Evolutionary conservation across 2,329 filamentous ascomycete species (phyloP), one percentile per base, ranked within the genome.

Genomic region (Leptodontidium sp.): DNA sequence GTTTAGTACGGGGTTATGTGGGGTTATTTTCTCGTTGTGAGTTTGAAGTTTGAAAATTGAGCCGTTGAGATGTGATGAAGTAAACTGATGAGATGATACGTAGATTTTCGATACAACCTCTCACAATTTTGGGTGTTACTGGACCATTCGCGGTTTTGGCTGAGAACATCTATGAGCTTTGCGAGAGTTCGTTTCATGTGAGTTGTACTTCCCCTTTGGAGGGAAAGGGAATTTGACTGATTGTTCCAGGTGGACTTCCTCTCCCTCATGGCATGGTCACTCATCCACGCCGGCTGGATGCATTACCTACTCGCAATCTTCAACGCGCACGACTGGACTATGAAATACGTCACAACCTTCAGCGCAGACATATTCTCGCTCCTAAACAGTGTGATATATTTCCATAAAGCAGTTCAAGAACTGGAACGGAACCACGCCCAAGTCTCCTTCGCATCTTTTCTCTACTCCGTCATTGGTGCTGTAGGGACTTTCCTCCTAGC

Each of bases 241-340:
- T 14, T 26, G 52, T n/a, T 17, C 15, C 67, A 86, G 82, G 84
- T 89, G 62, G 81, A 86, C 24, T 91, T 90, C 75, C 80, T 91
- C n/a, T 84, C 86, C 1, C 86, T 91, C 76, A 91, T 91, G 87
- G 87, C 89, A 1, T 91, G 88, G 88, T 85, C 87, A 2, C 82
- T 90, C 45, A 88, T 91, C 63, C 88, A 91, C 75, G 82, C 88
- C 7, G 86, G 83, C 8, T 91, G 89, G 89, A 86, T 91, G 83
- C 87, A 90, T 75, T 86, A 85, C 72, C 78, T 90, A 2, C 81
- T 91, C 14, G 88, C 88, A 65, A 85, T 90, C 62, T 86, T 90
- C 78, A 91, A 91, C 77, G 88, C 88, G 4, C 88, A 91, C 75
- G 88, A 90, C 77, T 91, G 88, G 86, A 91, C 88, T 0, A 91